A percentile compares a stretch with the other conserved stretches of the same genome.
Evolutionary conservation across 495 filamentous ascomycete genomes (phyloP).

Genomic region (Aspergillus biplanus): DNA sequence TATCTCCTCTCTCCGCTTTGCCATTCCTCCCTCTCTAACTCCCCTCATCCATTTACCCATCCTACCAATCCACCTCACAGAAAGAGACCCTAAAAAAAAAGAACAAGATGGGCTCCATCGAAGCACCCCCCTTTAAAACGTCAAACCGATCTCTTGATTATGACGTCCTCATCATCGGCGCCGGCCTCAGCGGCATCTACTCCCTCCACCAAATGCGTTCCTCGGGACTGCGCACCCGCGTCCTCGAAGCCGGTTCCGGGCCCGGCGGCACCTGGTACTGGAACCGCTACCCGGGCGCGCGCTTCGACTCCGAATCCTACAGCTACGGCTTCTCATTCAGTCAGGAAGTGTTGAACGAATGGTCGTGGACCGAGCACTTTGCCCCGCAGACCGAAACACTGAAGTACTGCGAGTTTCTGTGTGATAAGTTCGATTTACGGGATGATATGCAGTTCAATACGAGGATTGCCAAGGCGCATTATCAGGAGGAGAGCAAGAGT

Average conservation of each 20-base stretch:
- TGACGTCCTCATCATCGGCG: constrained; percentile 56
- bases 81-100: neutral
- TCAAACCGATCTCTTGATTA: constrained; percentile 22
- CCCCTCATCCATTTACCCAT: no score
- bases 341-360: constrained; percentile 31
- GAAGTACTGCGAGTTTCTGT: constrained; percentile 29
- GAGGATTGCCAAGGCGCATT: constrained; percentile 26
- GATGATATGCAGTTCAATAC: constrained; percentile 36
- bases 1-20: no score
- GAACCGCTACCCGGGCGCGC: constrained; percentile 36
- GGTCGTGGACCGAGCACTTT: constrained; percentile 36
- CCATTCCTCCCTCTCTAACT: no score
- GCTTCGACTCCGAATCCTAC: constrained; percentile 27
- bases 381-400: constrained; percentile 27
- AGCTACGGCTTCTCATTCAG: constrained; percentile 29
- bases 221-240: constrained; percentile 45
- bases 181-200: constrained; percentile 53
- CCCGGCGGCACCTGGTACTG: constrained; percentile 53
- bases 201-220: constrained; percentile 43
- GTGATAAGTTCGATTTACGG: constrained; percentile 31
- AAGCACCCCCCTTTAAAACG: constrained; percentile 1
- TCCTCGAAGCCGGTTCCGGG: constrained; percentile 48
- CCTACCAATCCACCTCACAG: no score
- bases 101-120: constrained; percentile 19
- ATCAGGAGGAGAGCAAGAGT: constrained; percentile 19